Evolutionary conservation across 306 rosid genomes (phyloP), one percentile per base, ranked within the genome.

Genomic region (Parietaria judaica): DNA sequence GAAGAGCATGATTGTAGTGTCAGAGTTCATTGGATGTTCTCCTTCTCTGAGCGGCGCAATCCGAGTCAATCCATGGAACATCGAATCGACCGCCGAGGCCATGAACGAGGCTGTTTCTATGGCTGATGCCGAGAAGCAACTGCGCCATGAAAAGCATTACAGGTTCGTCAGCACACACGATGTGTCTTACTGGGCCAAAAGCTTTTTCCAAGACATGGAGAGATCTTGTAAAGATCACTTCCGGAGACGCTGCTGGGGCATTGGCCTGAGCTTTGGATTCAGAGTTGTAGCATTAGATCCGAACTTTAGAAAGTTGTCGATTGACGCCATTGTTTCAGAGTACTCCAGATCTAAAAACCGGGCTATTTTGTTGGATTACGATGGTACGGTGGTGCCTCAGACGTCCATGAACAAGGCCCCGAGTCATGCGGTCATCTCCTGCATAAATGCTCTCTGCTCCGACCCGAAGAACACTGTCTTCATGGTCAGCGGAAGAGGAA

Each of bases 21-120:
- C 90, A 3, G 90, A 84, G 70, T 84, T 84, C 72, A 73, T 84
- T 14, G 89, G 89, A 17, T 83, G 89, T 58, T 83, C 89, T 16
- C 89, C 89, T 39, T 84, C 86, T 13, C 70, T 84, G 31, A 23
- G 31, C 31, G 31, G 31, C 31, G 31, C 31, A 23, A 23, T 23
- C 31, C 31, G 31, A 2, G 69, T 84, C 58, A 84, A 84, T 57
- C 90, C 90, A 38, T 84, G 90, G 90, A 81, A 81, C 60, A 68
- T 79, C 12, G 90, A 81, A 59, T 71, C 86, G 39, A 82, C 86
- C 17, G 86, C 90, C 0, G 90, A 81, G 71, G 84, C 87, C 15
- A 68, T 84, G 87, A 81, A 81, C 53, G 74, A 74, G 79, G 80
- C 87, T 43, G 71, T 81, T 55, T 81, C 87, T 63, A 74, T 81